Conservation (phyloP, 352 stramenopile species). For the Phytophthora podocarpi region DNA sequence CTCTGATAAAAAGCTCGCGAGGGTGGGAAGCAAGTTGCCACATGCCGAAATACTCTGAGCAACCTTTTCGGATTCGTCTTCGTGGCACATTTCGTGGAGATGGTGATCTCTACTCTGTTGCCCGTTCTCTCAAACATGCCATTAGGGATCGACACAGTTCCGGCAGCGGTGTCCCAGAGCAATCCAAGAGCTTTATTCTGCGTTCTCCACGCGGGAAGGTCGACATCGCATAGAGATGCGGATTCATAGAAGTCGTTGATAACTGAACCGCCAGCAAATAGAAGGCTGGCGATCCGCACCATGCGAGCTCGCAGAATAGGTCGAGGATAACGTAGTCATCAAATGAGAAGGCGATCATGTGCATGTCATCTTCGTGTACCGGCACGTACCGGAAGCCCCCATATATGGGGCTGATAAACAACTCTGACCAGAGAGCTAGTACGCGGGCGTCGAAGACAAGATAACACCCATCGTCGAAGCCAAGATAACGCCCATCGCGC, state of each 20-base stretch:
- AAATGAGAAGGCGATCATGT: conserved; percentile 28
- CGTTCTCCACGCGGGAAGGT: conserved; percentile 5
- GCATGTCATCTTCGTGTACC: conserved; percentile 6
- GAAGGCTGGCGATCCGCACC: conserved; percentile 27
- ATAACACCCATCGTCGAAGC: too few species aligned
- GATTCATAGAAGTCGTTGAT: conserved; percentile 21
- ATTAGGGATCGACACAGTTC: conserved; percentile 4
- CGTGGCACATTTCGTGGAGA: not conserved
- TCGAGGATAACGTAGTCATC: conserved; percentile 32
- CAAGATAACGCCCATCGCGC: not conserved
- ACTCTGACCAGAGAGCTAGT: not conserved
- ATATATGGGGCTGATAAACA: conserved; percentile 23
- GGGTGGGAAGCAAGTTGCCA: conserved; percentile 3
- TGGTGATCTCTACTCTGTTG: not conserved
- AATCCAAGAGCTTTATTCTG: conserved; percentile 8
- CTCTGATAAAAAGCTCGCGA: conserved; percentile 12
- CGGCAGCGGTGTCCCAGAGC: conserved; percentile 1
- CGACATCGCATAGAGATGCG: not conserved
- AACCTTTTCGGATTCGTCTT: conserved; percentile 1
- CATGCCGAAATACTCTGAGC: conserved; percentile 4
- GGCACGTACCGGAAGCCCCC: conserved; percentile 38
- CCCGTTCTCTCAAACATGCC: conserved; percentile 8
- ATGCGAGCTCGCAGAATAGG: conserved; percentile 6
- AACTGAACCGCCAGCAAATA: conserved; percentile 15
- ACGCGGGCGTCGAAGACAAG: not conserved